A percentile compares a stretch with the other conserved stretches of the same genome.
These are phyloP conservation scores for Rhodamnia rubescens DNA, from an alignment of 345 rosid species.

Conservation along the genomic window DNA sequence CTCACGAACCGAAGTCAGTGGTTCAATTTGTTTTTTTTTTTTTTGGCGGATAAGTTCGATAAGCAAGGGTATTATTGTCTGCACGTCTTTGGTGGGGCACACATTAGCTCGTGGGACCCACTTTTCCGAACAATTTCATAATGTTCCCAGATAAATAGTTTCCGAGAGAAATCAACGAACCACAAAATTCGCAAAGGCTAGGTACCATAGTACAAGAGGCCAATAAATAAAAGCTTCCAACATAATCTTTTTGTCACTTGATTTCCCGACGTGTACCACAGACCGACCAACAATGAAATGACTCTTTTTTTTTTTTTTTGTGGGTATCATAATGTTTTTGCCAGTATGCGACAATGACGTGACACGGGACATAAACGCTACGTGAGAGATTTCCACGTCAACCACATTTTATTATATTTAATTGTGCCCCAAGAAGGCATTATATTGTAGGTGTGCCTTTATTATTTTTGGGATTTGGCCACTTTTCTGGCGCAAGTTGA, in stretches of 20 bases:
- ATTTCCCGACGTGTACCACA: not conserved
- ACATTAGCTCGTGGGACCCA: not conserved
- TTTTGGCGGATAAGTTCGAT: not conserved
- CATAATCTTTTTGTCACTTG: not conserved
- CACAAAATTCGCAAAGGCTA: not conserved
- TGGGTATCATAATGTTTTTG: not conserved
- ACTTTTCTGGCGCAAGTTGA: not conserved
- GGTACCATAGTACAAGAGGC: not conserved
- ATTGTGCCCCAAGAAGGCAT: not conserved
- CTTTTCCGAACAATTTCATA: not conserved
- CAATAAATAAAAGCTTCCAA: not conserved
- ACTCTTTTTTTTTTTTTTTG: not conserved
- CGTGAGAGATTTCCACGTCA: not conserved
- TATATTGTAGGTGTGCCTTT: not conserved
- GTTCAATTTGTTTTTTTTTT: not conserved
- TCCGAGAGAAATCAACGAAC: not conserved
- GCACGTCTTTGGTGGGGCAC: not conserved
- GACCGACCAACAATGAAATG: not conserved
- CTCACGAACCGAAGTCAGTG: not conserved
- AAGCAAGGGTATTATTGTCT: not conserved
- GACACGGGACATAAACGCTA: not conserved
- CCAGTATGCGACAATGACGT: not conserved
- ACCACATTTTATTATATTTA: not conserved
- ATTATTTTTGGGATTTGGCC: not conserved
- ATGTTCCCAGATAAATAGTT: too few species aligned